A percentile compares a stretch with the other conserved stretches of the same genome.
Evolutionary conservation across 1,284 basidiomycete species (phyloP).

Genomic region (Austroboletus novae-zelandiae): DNA sequence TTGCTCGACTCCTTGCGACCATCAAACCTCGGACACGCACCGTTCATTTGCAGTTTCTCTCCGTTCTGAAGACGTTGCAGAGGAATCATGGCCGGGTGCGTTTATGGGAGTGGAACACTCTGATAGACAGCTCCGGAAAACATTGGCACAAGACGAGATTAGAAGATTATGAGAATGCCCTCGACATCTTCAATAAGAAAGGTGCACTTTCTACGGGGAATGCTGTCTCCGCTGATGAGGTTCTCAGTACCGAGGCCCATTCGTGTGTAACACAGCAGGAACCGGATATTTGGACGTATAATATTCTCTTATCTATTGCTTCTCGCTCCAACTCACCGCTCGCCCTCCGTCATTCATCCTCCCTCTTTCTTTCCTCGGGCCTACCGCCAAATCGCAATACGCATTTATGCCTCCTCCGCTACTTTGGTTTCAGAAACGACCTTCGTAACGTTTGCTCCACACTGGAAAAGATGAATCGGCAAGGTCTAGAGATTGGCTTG

Average conservation of each 20-base stretch:
- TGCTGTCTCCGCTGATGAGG: neutral
- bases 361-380: slow-evolving; percentile 51
- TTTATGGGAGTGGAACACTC: slow-evolving; percentile 69
- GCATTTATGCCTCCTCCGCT: slow-evolving; percentile 57
- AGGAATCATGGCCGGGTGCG: slow-evolving; percentile 49
- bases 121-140: slow-evolving; percentile 66
- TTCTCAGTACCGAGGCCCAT: neutral
- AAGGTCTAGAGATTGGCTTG: slow-evolving; percentile 51
- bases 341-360: slow-evolving; percentile 50
- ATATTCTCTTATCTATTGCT: slow-evolving; percentile 63
- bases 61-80: slow-evolving; percentile 57
- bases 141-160: slow-evolving; percentile 56
- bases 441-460: slow-evolving; percentile 54
- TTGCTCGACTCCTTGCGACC: slow-evolving; percentile 53
- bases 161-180: slow-evolving; percentile 58
- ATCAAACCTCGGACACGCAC: slow-evolving; percentile 54
- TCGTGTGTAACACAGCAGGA: slow-evolving; percentile 10
- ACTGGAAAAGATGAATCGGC: slow-evolving; percentile 48
- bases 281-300: slow-evolving; percentile 69
- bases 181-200: slow-evolving; percentile 62
- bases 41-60: slow-evolving; percentile 60
- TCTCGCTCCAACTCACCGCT: slow-evolving; percentile 44
- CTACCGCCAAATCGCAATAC: slow-evolving; percentile 58
- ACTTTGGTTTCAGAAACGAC: slow-evolving; percentile 47
- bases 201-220: slow-evolving; percentile 32